These are phyloP conservation scores for Hypoxylon lenormandii DNA, from an alignment of 495 filamentous ascomycete species.

Conservation along the genomic window DNA sequence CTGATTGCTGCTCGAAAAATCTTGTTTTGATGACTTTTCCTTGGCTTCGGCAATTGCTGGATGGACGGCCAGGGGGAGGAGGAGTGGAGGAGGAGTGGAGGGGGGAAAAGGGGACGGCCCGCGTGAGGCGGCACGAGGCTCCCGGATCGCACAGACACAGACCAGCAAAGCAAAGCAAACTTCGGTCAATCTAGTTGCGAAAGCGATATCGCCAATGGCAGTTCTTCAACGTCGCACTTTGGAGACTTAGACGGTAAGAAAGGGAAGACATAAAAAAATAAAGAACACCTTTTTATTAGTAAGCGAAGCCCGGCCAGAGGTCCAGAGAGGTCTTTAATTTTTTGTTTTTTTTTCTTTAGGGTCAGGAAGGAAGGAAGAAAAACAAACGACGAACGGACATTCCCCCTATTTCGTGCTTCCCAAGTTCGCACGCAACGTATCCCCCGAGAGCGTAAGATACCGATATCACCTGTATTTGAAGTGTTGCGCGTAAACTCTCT, in stretches of 20 bases:
- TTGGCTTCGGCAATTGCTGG: constrained; percentile 42
- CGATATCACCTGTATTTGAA: background rate
- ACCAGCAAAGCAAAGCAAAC: too few relatives aligned
- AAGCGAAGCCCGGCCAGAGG: background rate
- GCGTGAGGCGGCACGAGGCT: constrained; percentile 17
- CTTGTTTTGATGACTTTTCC: constrained; percentile 20
- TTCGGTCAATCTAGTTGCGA: constrained; percentile 26
- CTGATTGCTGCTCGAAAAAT: constrained; percentile 9
- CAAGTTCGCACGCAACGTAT: background rate
- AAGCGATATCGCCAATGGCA: constrained; percentile 1
- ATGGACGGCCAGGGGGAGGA: constrained; percentile 5
- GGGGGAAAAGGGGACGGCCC: constrained; percentile 25
- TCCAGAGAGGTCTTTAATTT: background rate
- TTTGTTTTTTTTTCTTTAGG: background rate
- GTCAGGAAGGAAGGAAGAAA: background rate
- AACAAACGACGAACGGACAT: constrained; percentile 1
- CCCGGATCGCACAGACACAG: constrained; percentile 11
- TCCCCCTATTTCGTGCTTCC: constrained; percentile 10
- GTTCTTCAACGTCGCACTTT: constrained; percentile 10
- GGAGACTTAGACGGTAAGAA: background rate
- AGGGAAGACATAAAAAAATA: too few relatives aligned
- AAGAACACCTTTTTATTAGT: constrained; percentile 4
- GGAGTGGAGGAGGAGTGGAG: too few relatives aligned
- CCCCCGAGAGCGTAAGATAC: background rate
- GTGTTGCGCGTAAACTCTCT: background rate